These are phyloP conservation scores for Kalaharituber pfeilii DNA, from an alignment of 2,329 filamentous ascomycete genomes.

Conservation along the genomic window DNA sequence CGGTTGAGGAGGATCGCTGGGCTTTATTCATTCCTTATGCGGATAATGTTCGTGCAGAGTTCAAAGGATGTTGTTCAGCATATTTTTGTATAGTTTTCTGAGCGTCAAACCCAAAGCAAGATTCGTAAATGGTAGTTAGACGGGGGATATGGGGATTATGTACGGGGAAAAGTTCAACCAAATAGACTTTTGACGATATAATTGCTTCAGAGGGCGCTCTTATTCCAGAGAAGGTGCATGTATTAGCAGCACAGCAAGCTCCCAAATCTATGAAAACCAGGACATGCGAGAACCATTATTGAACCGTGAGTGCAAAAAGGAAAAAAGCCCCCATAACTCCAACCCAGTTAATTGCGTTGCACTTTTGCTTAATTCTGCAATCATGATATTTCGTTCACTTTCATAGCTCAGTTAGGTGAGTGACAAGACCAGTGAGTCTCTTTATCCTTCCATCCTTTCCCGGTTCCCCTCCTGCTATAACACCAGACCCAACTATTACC, in stretches of 20 bases:
- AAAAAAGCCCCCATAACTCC: not conserved
- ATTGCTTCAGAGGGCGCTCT: too few relatives aligned
- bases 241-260: not conserved
- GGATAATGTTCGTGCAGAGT: not conserved
- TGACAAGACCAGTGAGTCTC: conserved; percentile 6
- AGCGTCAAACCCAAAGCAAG: not conserved
- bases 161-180: not conserved
- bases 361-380: too few relatives aligned
- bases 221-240: too few relatives aligned
- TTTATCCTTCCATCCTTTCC: conserved; percentile 8
- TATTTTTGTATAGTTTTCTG: not conserved
- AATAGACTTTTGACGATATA: not conserved
- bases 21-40: too few relatives aligned
- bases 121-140: too few relatives aligned
- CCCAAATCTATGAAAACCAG: not conserved
- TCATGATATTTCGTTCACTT: not conserved
- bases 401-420: conserved; percentile 9
- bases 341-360: not conserved
- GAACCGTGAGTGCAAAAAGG: not conserved
- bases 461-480: conserved; percentile 5
- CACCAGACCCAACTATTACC: not conserved
- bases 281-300: not conserved
- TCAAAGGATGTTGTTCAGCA: too few relatives aligned
- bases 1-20: not conserved
- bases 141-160: not conserved